Base-by-base conservation (phyloP, 192 early-diverging fungal species). In the Dissophora globulifera region DNA sequence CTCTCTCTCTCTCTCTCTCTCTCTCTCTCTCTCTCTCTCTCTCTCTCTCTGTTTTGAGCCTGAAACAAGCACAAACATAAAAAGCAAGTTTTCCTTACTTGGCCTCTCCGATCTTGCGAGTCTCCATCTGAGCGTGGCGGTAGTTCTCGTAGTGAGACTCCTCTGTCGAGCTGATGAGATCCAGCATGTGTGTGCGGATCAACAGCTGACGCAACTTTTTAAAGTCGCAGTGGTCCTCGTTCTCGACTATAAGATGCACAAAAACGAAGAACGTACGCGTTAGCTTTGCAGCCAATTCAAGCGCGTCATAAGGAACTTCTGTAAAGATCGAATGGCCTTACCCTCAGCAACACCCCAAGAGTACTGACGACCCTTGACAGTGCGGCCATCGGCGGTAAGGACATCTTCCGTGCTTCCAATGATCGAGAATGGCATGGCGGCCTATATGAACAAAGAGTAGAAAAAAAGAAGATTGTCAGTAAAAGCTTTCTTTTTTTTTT, bases 141-240 rank as follows among this genome's bases (percentile, higher is more conserved):
- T 94, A 96, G 65, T 87, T 90, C 79, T 99, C 98, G 80, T 97
- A 99, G 81, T 99, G 98, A 23, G 80, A 79, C 62, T 98, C 95
- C 82, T 99, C 94, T 32, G 98, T 98, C 31, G 91, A 91, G 23
- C 84, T 82, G 65, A 99, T 94, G 47, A 99, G 85, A 76, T 98
- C 96, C 54, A 96, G 85, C 96, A 99, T 98, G 78, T 99, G 96
- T 19, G 95, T 95, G 60, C 96, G 90, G 80, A 99, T 95, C 52
- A 99, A 88, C 50, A 99, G 84, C 84, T 94, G 93, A 59, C 97
- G 91, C 40, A 99, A 88, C 83, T 98, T 98, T 80, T 91, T 94
- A 82, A 98, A 98, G 79, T 98, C 96, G 83, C 95, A 98, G 83
- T 98, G 97, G 55, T 88, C 86, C 82, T 99, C 97, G 79, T 98